Conservation (phyloP, 1,284 basidiomycete genomes). For the Pulchroboletus neoregius region DNA sequence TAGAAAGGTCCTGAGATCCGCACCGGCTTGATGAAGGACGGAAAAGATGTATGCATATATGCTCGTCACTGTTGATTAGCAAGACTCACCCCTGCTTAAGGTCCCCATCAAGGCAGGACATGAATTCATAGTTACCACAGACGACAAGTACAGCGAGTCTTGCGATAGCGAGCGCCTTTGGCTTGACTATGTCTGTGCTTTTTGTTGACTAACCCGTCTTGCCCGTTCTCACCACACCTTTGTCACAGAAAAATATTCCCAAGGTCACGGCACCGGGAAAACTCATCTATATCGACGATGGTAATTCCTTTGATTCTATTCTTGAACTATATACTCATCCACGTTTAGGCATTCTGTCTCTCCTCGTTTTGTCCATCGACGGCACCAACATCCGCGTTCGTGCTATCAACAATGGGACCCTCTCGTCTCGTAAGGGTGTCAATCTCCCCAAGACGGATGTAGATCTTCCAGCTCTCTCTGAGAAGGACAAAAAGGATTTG, state of each 20-base stretch:
- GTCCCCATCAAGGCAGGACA: slow-evolving; percentile 86
- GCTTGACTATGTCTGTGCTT: slow-evolving; percentile 80
- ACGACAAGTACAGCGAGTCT: slow-evolving; percentile 74
- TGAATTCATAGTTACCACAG: slow-evolving; percentile 90
- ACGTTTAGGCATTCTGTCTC: slow-evolving; percentile 77
- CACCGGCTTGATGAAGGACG: slow-evolving; percentile 89
- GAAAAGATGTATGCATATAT: slow-evolving; percentile 58
- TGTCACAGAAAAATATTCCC: slow-evolving; percentile 75
- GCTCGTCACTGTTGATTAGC: slow-evolving; percentile 4
- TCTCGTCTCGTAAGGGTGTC: slow-evolving; percentile 98
- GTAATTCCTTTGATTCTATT: slow-evolving; percentile 38
- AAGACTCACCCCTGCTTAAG: slow-evolving; percentile 38
- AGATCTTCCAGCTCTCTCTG: slow-evolving; percentile 95
- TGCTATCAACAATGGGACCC: slow-evolving; percentile 87
- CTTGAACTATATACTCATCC: slow-evolving; percentile 6
- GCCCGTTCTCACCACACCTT: slow-evolving; percentile 9
- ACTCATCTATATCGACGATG: slow-evolving; percentile 96
- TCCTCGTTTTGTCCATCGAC: slow-evolving; percentile 87
- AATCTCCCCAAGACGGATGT: slow-evolving; percentile 98
- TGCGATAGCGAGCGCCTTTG: slow-evolving; percentile 84
- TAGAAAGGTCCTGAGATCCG: slow-evolving; percentile 99
- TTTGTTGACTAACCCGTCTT: slow-evolving; percentile 11
- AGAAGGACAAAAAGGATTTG: slow-evolving; percentile 97
- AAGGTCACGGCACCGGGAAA: slow-evolving; percentile 96
- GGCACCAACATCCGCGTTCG: slow-evolving; percentile 81